Evolutionary conservation across 306 rosid species (phyloP), one percentile per base, ranked within the genome.

Genomic region (Argentina anserina): DNA sequence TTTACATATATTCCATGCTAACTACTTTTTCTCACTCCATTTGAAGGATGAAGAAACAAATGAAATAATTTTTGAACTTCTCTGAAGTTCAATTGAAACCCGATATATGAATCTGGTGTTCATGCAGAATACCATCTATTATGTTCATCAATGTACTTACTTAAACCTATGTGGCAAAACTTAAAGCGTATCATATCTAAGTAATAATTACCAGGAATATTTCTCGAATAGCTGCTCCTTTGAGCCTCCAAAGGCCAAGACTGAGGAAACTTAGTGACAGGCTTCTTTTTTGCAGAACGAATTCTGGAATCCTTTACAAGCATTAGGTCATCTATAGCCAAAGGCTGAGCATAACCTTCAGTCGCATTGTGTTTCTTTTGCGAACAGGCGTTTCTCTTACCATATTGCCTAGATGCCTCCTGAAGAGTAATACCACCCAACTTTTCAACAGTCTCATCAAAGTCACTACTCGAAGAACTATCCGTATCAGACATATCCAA

Each of bases 181-280:
- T 47, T 28, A 43, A 37, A 75, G 41, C 75, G 45, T 68, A 37
- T 36, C 8, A 71, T 40, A 73, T 72, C 39, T n/a, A 43, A 49
- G 49, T 29, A 72, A 60, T 56, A 7, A 46, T 49, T 89, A 94
- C 97, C 96, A 74, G 90, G 90, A 76, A 89, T 76, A 28, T 23
- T 80, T 85, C 85, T 88, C 63, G 91, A 84, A 58, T 75, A 66
- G 86, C 81, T 86, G 78, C 91, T 86, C 85, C 76, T 86, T 39
- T 86, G 90, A 81, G 82, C 86, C 67, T 77, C 87, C 3, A 37
- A 70, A 77, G 97, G 97, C 98, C 98, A 93, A 72, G 97, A 93
- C 45, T 76, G 86, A 72, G 92, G 87, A 71, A 72, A 84, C 26
- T 29, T 78, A 23, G 88, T 29, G 53, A 72, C 87, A 72, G 84